Conservation (phyloP, 2,329 filamentous ascomycete species). For the Tolypocladium sp. region DNA sequence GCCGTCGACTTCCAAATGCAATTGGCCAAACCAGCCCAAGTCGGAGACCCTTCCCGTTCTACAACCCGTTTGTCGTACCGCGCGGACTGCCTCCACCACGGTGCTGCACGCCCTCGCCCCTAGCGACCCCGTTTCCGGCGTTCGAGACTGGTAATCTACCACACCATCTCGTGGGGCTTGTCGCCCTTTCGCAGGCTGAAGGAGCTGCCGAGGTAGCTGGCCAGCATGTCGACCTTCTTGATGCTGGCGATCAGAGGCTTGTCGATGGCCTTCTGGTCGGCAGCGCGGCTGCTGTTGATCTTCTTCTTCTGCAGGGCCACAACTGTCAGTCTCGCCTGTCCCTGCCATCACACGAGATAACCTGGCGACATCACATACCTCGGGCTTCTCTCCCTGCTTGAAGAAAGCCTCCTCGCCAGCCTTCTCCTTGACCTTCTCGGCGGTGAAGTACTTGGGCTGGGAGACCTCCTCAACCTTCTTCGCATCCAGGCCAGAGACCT, state of each 20-base stretch:
- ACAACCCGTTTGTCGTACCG: slow-evolving; percentile 24
- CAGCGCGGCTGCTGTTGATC: slow-evolving; percentile 80
- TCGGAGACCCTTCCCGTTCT: slow-evolving; percentile 35
- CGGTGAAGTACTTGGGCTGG: slow-evolving; percentile 85
- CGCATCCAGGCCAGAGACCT: slow-evolving; percentile 76
- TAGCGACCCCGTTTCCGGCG: background rate
- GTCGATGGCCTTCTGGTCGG: slow-evolving; percentile 98
- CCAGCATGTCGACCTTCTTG: slow-evolving; percentile 95
- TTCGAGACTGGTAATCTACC: slow-evolving; percentile 50
- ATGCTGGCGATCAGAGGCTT: slow-evolving; percentile 90
- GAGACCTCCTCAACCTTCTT: slow-evolving; percentile 79
- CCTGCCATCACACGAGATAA: background rate
- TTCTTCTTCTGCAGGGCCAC: slow-evolving; percentile 75
- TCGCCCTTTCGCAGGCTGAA: slow-evolving; percentile 99
- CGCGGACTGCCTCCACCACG: slow-evolving; percentile 3
- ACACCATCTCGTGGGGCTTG: slow-evolving; percentile 99
- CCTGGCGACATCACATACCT: slow-evolving; percentile 51
- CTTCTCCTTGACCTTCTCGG: slow-evolving; percentile 93
- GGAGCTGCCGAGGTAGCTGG: slow-evolving; percentile 86
- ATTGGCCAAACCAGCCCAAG: slow-evolving; percentile 51
- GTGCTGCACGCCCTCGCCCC: slow-evolving; percentile 1
- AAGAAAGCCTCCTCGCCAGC: slow-evolving; percentile 97
- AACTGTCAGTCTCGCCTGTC: slow-evolving; percentile 12
- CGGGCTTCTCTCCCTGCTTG: slow-evolving; percentile 96
- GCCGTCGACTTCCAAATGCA: slow-evolving; percentile 58